Evolutionary conservation across 1,284 basidiomycete species (phyloP).

Genomic region (Malassezia cuniculi): DNA sequence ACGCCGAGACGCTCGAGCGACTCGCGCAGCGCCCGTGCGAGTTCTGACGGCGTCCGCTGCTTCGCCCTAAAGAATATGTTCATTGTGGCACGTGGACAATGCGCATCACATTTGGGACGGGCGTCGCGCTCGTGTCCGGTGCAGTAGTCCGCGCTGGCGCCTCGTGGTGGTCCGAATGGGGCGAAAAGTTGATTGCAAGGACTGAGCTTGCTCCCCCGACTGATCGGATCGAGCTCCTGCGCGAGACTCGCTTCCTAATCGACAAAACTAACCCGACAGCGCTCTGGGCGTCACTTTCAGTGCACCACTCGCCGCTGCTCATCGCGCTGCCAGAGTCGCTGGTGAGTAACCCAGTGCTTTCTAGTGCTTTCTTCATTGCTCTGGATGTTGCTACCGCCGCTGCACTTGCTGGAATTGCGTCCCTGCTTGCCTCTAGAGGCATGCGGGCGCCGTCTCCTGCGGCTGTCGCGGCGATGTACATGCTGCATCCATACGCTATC

Average conservation of each 20-base stretch:
- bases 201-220: slow-evolving; percentile 5
- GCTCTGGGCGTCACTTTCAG: slow-evolving; percentile 5
- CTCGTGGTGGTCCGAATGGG: slow-evolving; percentile 9
- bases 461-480: slow-evolving; percentile 7
- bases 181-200: slow-evolving; percentile 2
- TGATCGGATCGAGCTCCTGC: slow-evolving; percentile 10
- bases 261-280: background rate
- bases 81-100: no score
- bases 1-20: slow-evolving; percentile 27
- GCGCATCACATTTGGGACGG: no score
- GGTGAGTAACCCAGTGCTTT: slow-evolving; percentile 1
- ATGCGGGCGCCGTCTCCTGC: slow-evolving; percentile 1
- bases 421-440: background rate
- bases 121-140: background rate
- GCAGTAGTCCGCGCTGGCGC: slow-evolving; percentile 1
- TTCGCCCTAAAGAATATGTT: slow-evolving; percentile 44
- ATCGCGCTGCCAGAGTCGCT: background rate
- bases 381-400: slow-evolving; percentile 5
- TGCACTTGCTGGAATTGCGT: background rate
- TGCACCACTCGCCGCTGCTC: slow-evolving; percentile 14
- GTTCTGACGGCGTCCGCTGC: slow-evolving; percentile 34
- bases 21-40: slow-evolving; percentile 33
- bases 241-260: slow-evolving; percentile 5
- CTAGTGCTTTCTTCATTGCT: slow-evolving; percentile 3
- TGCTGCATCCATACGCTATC: slow-evolving; percentile 11